Evolutionary conservation across 2,329 filamentous ascomycete species (phyloP).

Genomic region (Xylaria sp.): DNA sequence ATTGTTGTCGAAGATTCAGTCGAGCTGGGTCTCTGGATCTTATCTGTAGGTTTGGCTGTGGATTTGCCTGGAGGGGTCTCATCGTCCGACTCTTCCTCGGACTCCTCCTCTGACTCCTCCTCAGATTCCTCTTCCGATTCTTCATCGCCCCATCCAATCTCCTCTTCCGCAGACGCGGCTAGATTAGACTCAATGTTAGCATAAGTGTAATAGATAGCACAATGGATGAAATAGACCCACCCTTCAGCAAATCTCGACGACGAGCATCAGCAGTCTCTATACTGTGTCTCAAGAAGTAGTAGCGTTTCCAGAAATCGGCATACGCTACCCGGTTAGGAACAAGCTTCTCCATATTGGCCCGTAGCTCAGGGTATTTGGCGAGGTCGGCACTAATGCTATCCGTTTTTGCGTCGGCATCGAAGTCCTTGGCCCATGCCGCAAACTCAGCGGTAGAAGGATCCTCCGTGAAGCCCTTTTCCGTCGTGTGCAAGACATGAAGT

Average conservation of each 20-base stretch:
- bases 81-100: conserved; percentile 58
- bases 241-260: conserved; percentile 89
- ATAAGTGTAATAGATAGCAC: conserved; percentile 40
- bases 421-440: conserved; percentile 75
- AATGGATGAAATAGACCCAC: conserved; percentile 61
- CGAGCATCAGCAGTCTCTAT: conserved; percentile 93
- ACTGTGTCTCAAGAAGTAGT: conserved; percentile 93
- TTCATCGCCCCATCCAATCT: conserved; percentile 70
- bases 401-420: conserved; percentile 86
- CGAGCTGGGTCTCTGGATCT: conserved; percentile 58
- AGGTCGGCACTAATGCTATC: conserved; percentile 83
- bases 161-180: conserved; percentile 78
- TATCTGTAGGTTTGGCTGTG: conserved; percentile 50
- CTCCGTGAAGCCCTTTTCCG: conserved; percentile 81
- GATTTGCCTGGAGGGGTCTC: conserved; percentile 53
- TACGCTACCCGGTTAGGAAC: conserved; percentile 96
- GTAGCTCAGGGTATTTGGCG: conserved; percentile 85
- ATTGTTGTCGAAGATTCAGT: conserved; percentile 70
- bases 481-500: conserved; percentile 93
- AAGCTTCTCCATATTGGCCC: conserved; percentile 90
- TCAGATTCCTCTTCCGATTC: conserved; percentile 51
- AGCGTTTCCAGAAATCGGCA: conserved; percentile 88
- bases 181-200: conserved; percentile 47
- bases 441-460: conserved; percentile 83
- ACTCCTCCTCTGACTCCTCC: conserved; percentile 74